A percentile compares a stretch with the other conserved stretches of the same genome.
These are phyloP conservation scores for Aspergillus fructus DNA, from an alignment of 2,329 filamentous ascomycete genomes.

Conservation along the genomic window DNA sequence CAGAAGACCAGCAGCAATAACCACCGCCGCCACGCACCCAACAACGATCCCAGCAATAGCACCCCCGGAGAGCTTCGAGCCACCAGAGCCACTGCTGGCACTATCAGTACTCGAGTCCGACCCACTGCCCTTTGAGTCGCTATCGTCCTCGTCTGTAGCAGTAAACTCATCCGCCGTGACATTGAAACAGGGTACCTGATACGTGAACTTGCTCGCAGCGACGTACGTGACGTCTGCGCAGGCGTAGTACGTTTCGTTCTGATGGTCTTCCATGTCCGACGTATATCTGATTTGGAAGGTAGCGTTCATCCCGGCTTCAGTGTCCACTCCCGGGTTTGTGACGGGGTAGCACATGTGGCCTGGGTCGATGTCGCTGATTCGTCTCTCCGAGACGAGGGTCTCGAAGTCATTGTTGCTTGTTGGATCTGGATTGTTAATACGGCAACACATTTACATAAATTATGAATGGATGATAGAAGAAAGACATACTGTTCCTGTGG, in stretches of 20 bases:
- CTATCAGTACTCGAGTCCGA: conserved; percentile 19
- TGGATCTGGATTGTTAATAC: conserved; percentile 32
- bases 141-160: conserved; percentile 7
- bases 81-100: conserved; percentile 15
- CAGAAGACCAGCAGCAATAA: conserved; percentile 17
- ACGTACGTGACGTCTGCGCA: conserved; percentile 50
- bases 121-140: conserved; percentile 14
- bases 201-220: conserved; percentile 38
- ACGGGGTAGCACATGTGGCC: conserved; percentile 49
- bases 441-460: not conserved
- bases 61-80: conserved; percentile 34
- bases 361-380: conserved; percentile 40
- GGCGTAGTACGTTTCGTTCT: conserved; percentile 47
- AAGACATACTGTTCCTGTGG: conserved; percentile 48
- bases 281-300: conserved; percentile 49
- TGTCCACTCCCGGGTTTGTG: conserved; percentile 33
- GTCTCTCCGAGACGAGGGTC: conserved; percentile 30
- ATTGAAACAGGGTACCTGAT: conserved; percentile 49
- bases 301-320: conserved; percentile 42
- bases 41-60: conserved; percentile 46
- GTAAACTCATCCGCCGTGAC: conserved; percentile 39
- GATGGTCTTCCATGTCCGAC: conserved; percentile 41
- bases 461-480: too few relatives aligned
- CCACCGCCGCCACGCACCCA: conserved; percentile 23
- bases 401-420: conserved; percentile 41